Evolutionary conservation across 768 basidiomycete genomes (phyloP).

Genomic region (Zangia roseola): DNA sequence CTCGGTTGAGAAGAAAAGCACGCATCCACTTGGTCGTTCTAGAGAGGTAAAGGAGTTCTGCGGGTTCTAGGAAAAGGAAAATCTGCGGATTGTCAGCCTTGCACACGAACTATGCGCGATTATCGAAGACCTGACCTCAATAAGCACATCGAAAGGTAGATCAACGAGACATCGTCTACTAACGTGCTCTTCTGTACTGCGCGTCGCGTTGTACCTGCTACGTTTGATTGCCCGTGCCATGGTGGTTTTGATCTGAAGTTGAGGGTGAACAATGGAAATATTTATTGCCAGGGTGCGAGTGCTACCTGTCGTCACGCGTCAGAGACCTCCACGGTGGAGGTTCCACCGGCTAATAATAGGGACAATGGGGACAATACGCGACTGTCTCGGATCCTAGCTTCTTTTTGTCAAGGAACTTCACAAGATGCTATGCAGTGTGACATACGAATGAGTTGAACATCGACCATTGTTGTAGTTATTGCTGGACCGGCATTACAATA

Average conservation of each 20-base stretch:
- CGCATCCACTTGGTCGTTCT: conserved; percentile 32
- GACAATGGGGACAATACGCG: no score
- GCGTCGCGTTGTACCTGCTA: background rate
- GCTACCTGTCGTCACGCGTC: no score
- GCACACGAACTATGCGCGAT: background rate
- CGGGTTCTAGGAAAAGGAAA: conserved; percentile 29
- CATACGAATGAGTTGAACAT: no score
- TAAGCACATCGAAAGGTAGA: conserved; percentile 12
- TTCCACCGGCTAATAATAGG: no score
- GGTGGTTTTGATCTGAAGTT: background rate
- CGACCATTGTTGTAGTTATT: no score
- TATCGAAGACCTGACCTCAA: conserved; percentile 9
- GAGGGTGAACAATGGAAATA: no score
- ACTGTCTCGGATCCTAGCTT: no score
- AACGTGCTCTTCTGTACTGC: background rate
- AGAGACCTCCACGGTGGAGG: no score
- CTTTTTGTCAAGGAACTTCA: no score
- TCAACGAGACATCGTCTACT: conserved; percentile 2
- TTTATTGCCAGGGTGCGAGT: no score
- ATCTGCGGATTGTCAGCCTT: conserved; percentile 2
- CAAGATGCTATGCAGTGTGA: no score
- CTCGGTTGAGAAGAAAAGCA: conserved; percentile 23
- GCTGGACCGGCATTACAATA: no score
- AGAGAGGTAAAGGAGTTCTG: conserved; percentile 33
- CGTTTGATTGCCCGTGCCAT: conserved; percentile 5